These are phyloP conservation scores for Gossypium thurberi DNA, from an alignment of 345 rosid species.

Conservation along the genomic window DNA sequence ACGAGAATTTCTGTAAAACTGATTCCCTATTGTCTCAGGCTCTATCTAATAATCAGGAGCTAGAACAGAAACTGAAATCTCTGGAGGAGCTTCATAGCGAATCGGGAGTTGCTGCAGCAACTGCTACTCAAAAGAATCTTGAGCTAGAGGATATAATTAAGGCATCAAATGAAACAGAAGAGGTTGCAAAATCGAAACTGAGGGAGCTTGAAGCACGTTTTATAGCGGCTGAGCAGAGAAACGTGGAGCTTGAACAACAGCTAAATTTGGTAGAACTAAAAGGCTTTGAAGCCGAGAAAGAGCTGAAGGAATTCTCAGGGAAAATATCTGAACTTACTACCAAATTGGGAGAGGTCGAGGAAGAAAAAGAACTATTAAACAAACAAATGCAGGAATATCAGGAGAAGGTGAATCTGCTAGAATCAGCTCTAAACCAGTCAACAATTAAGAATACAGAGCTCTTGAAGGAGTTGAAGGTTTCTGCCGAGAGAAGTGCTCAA, in stretches of 20 bases:
- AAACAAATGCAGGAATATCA: conserved; percentile 41
- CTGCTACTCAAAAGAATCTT: conserved; percentile 60
- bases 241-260: conserved; percentile 68
- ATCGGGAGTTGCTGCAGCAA: conserved; percentile 54
- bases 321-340: conserved; percentile 49
- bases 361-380: conserved; percentile 46
- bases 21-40: conserved; percentile 74
- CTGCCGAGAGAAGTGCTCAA: neutral
- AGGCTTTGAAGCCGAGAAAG: conserved; percentile 50
- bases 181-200: conserved; percentile 53
- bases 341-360: conserved; percentile 46
- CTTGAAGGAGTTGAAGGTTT: neutral
- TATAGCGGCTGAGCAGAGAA: conserved; percentile 64
- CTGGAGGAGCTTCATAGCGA: conserved; percentile 57
- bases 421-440: conserved; percentile 21
- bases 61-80: conserved; percentile 66
- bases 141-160: conserved; percentile 60
- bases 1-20: conserved; percentile 51
- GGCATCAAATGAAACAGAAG: conserved; percentile 56
- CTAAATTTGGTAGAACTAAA: conserved; percentile 43
- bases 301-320: conserved; percentile 44
- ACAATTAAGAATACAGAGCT: neutral
- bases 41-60: conserved; percentile 57
- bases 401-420: conserved; percentile 46
- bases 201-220: conserved; percentile 60